Base-by-base conservation (phyloP, 2,329 filamentous ascomycete genomes). In the Capronia americana region DNA sequence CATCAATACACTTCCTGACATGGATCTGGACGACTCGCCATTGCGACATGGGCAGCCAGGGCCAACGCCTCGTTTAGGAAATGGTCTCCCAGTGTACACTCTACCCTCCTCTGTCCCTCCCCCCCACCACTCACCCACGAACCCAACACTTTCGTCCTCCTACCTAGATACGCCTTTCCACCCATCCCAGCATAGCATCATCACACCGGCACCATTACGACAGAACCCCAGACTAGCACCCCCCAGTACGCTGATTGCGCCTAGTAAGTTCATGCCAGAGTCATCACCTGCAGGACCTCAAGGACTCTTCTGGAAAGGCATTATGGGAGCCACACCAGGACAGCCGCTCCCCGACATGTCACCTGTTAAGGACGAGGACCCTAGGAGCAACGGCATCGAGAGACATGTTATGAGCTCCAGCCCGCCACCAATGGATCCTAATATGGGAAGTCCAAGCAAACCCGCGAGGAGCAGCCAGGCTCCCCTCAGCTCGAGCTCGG, bases 221-320 rank as follows among this genome's bases (percentile, higher is more conserved):
- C 80, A 83, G 57, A 81, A 83, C 61, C 81, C 81, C 4, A 78
- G 78, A 8, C 75, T 83, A 4, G 81, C 80, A 12, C 81, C 81
- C 7, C 82, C 82, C 0, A 83, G 80, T 70, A 83, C 82, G 1
- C 79, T 80, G 2, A 81, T 82, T 62, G 78, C 82, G 17, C 82
- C 82, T 1, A 82, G 80, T 23, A 83, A 82, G 69, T 83, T 83
- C 71, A 83, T 84, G 81, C 80, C 81, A 4, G 80, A 83, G 75
- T 83, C 81, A 66, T 83, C 80, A 4, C 82, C 82, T 1, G 81
- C 81, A 4, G 72, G 71, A 3, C 71, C 72, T 32, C 58, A 61
- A 28, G 68, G 70, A 34, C 80, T 83, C 51, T 84, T 83, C 71
- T 84, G 81, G 81, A 83, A 82, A 62, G 71, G 71, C 41, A 80